Evolutionary conservation across 805 yeast genomes (phyloP).

Genomic region (Saccharomycopsis vini): DNA sequence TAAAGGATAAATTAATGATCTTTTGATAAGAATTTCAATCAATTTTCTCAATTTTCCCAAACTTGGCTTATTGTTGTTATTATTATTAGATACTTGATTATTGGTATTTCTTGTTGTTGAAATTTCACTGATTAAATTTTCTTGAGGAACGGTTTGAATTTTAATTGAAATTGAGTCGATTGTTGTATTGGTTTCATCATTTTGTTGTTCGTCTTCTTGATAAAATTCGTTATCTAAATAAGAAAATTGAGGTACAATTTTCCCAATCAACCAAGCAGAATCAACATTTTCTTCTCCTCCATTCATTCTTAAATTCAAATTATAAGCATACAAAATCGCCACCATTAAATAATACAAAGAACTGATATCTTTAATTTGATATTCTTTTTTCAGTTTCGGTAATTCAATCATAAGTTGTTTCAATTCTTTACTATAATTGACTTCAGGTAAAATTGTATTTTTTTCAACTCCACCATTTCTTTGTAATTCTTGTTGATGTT

Average conservation of each 20-base stretch:
- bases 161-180: not conserved
- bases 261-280: constrained; percentile 92
- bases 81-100: constrained; percentile 11
- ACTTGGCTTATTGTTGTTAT: not conserved
- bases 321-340: constrained; percentile 61
- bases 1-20: constrained; percentile 74
- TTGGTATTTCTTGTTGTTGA: constrained; percentile 19
- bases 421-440: constrained; percentile 51
- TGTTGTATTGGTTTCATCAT: not conserved
- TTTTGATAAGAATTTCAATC: constrained; percentile 53
- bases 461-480: not conserved
- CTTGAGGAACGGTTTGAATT: not conserved
- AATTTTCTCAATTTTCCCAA: constrained; percentile 35
- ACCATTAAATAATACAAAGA: constrained; percentile 56
- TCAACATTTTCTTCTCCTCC: constrained; percentile 65
- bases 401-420: constrained; percentile 59
- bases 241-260: constrained; percentile 68
- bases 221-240: constrained; percentile 53
- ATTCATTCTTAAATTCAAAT: constrained; percentile 68
- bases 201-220: not conserved
- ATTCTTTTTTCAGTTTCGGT: constrained; percentile 45
- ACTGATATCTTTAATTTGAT: constrained; percentile 45
- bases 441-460: constrained; percentile 29
- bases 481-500: not conserved
- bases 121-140: constrained; percentile 17